Conservation (phyloP, 106 monocot genomes). For the Phalaenopsis equestris region DNA sequence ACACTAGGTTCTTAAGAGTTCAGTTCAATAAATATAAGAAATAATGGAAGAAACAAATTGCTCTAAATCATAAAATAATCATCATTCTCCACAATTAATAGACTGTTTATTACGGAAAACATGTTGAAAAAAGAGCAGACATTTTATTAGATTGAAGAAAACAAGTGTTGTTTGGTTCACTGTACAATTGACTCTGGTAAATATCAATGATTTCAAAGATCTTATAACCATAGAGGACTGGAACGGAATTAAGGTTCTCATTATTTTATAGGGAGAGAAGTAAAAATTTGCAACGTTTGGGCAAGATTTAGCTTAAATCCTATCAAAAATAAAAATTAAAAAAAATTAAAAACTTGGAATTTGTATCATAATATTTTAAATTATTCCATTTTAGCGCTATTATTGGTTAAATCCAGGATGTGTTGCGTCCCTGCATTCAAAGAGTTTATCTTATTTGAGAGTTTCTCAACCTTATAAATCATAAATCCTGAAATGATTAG, state of each 20-base stretch:
- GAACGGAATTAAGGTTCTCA: background rate
- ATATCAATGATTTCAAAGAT: background rate
- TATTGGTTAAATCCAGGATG: no score
- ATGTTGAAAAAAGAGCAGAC: background rate
- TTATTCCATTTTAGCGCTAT: no score
- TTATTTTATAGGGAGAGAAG: background rate
- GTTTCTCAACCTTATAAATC: no score
- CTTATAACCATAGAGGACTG: background rate
- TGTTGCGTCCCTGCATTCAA: no score
- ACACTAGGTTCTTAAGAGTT: background rate
- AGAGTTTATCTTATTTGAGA: no score
- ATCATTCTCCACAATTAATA: background rate
- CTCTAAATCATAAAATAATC: background rate
- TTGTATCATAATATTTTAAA: no score
- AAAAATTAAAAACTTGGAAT: no score
- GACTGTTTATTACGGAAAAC: background rate
- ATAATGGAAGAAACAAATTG: background rate
- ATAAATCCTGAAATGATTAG: no score
- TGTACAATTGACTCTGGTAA: background rate
- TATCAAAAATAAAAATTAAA: no score
- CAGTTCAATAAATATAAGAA: background rate
- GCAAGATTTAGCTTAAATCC: background rate
- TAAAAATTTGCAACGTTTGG: no score
- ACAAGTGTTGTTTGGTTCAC: background rate
- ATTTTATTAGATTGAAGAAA: background rate